These are phyloP conservation scores for Phytopythium montanum DNA, from an alignment of 352 stramenopile species.

Conservation along the genomic window DNA sequence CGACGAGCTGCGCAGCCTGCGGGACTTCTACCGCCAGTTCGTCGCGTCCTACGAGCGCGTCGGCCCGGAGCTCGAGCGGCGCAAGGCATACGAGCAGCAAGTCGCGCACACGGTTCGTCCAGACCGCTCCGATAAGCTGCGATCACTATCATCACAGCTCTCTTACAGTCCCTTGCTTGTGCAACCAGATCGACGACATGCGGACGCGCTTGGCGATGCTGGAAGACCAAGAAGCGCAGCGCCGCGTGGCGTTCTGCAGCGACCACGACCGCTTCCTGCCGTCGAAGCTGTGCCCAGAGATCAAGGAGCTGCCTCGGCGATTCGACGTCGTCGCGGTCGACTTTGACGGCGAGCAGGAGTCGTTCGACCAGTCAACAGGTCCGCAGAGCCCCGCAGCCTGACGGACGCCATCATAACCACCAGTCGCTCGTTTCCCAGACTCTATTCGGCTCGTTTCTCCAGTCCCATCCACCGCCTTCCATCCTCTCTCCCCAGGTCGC, in stretches of 20 bases:
- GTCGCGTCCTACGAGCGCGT: constrained; percentile 59
- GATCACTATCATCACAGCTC: not conserved
- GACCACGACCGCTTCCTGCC: constrained; percentile 68
- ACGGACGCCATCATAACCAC: not conserved
- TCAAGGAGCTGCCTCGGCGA: constrained; percentile 61
- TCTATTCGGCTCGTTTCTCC: constrained; percentile 1
- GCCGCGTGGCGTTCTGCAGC: constrained; percentile 42
- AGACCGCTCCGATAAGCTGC: not conserved
- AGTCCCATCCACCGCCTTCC: not conserved
- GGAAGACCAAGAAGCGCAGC: constrained; percentile 43
- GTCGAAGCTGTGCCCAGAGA: constrained; percentile 63
- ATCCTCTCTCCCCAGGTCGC: too few species aligned
- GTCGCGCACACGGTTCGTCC: constrained; percentile 40
- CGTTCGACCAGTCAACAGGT: not conserved
- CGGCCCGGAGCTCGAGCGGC: constrained; percentile 46
- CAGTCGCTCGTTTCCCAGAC: not conserved
- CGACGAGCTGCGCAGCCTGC: constrained; percentile 70
- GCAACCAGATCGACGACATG: constrained; percentile 51
- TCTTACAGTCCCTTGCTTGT: not conserved
- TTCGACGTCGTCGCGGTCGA: constrained; percentile 35
- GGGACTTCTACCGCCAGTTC: constrained; percentile 85
- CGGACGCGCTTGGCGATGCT: constrained; percentile 39
- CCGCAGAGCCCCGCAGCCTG: not conserved
- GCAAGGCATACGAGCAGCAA: constrained; percentile 49
- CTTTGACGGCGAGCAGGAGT: constrained; percentile 2